Conservation (phyloP, 2,329 filamentous ascomycete genomes). For the Arthrobotrys entomopaga region DNA sequence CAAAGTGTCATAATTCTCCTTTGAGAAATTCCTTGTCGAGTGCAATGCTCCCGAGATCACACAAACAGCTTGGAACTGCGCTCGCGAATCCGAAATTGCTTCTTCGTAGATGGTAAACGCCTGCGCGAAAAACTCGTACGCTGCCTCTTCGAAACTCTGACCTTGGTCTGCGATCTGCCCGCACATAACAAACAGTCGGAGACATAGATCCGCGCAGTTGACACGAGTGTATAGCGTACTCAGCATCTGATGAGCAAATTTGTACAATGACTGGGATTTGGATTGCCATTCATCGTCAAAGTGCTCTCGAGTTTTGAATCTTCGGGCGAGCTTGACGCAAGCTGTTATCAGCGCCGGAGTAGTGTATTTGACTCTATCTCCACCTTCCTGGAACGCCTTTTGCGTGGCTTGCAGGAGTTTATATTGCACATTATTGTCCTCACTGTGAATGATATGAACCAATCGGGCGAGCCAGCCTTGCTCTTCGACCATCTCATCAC, state of each 20-base stretch:
- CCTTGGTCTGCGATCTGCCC: conserved; percentile 88
- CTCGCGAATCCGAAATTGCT: conserved; percentile 91
- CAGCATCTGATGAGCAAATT: conserved; percentile 90
- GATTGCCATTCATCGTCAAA: conserved; percentile 76
- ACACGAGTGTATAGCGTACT: conserved; percentile 89
- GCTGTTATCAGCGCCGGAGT: conserved; percentile 91
- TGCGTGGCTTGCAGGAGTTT: conserved; percentile 87
- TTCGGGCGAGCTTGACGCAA: conserved; percentile 86
- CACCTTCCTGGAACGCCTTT: conserved; percentile 88
- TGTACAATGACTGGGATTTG: conserved; percentile 84
- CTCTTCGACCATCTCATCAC: conserved; percentile 96
- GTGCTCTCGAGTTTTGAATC: conserved; percentile 90
- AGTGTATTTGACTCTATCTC: conserved; percentile 94
- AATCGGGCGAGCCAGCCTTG: conserved; percentile 96
- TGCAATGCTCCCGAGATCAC: conserved; percentile 90
- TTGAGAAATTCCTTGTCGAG: conserved; percentile 86
- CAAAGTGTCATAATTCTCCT: conserved; percentile 97
- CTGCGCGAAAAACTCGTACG: conserved; percentile 98
- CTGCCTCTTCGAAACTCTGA: conserved; percentile 90
- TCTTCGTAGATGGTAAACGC: conserved; percentile 99
- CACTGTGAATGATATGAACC: conserved; percentile 83
- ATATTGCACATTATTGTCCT: conserved; percentile 93
- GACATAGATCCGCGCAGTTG: conserved; percentile 83
- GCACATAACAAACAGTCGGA: conserved; percentile 89
- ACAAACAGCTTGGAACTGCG: conserved; percentile 97